Conservation (phyloP, 1,284 basidiomycete species). For the Apiotrichum brassicae region DNA sequence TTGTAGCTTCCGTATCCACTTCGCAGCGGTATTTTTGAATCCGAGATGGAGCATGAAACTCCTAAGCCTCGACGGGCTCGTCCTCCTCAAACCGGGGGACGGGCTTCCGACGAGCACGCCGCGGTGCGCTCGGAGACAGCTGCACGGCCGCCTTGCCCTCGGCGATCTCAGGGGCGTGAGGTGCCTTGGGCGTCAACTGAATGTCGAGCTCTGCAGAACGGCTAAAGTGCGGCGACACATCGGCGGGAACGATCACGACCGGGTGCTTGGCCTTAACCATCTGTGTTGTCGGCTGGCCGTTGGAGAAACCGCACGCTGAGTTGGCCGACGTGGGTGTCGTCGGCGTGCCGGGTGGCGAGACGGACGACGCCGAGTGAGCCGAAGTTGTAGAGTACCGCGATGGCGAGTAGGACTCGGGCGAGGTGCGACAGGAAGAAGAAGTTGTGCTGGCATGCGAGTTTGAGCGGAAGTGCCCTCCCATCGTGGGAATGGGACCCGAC, state of each 20-base stretch:
- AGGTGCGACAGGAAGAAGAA: background rate
- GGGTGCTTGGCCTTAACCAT: no score
- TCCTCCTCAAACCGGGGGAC: slow-evolving; percentile 18
- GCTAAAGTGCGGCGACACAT: background rate
- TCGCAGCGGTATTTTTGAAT: no score
- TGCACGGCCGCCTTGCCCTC: background rate
- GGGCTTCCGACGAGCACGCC: slow-evolving; percentile 20
- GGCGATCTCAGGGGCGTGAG: background rate
- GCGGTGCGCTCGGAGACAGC: slow-evolving; percentile 7
- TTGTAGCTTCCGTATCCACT: background rate
- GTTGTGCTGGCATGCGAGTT: background rate
- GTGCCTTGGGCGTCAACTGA: slow-evolving; percentile 1
- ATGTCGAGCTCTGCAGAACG: background rate
- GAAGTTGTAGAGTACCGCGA: no score
- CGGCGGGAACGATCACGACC: slow-evolving; percentile 5
- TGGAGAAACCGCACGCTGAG: background rate
- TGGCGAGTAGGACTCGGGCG: background rate
- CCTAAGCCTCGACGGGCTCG: slow-evolving; percentile 2
- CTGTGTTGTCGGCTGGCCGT: background rate
- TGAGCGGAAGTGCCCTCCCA: background rate
- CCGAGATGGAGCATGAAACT: no score
- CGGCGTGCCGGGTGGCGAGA: slow-evolving; percentile 15
- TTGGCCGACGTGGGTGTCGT: slow-evolving; percentile 9
- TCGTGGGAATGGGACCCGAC: background rate
- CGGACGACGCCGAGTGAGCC: slow-evolving; percentile 6